A percentile compares a stretch with the other conserved stretches of the same genome.
phyloP scores from a whole-genome alignment of 129 eudicot genomes.

The Centrapalus pauciflorus region DNA sequence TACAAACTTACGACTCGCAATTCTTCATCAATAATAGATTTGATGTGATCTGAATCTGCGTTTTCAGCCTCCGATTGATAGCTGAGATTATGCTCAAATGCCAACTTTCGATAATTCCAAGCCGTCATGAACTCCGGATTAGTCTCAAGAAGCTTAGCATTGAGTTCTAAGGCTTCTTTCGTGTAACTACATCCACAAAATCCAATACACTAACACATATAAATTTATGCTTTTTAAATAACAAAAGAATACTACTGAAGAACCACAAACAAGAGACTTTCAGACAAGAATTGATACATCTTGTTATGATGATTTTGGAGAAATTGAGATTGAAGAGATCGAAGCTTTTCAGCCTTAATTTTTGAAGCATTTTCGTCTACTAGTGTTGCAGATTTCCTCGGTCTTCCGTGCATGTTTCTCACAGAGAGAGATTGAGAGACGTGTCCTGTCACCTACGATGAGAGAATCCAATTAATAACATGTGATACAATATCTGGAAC shows the following conservation, averaged over 20 bases:
- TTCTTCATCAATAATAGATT: conserved; percentile 57
- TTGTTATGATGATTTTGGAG: conserved; percentile 61
- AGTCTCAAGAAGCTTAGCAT: conserved; percentile 56
- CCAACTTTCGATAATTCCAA: conserved; percentile 89
- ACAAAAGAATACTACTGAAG: not conserved
- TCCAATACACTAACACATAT: not conserved
- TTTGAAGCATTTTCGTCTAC: conserved; percentile 49
- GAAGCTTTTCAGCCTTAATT: conserved; percentile 51
- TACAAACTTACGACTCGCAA: conserved; percentile 53
- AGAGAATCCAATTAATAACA: not conserved
- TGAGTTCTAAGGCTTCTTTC: conserved; percentile 68
- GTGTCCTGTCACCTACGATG: not conserved
- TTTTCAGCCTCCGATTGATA: conserved; percentile 21
- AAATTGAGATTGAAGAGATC: conserved; percentile 61
- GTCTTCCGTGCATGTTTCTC: conserved; percentile 72
- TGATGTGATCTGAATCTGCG: conserved; percentile 32
- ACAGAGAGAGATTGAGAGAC: conserved; percentile 6
- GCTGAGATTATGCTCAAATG: conserved; percentile 38
- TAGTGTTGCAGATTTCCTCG: conserved; percentile 49
- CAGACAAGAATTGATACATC: conserved; percentile 23
- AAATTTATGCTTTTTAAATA: not conserved
- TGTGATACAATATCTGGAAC: no score
- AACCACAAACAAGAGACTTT: not conserved
- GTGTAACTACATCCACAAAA: conserved; percentile 47
- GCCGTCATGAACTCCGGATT: conserved; percentile 85